Conservation (phyloP, 1,284 basidiomycete genomes). For the Pyrrhoderma noxium region DNA sequence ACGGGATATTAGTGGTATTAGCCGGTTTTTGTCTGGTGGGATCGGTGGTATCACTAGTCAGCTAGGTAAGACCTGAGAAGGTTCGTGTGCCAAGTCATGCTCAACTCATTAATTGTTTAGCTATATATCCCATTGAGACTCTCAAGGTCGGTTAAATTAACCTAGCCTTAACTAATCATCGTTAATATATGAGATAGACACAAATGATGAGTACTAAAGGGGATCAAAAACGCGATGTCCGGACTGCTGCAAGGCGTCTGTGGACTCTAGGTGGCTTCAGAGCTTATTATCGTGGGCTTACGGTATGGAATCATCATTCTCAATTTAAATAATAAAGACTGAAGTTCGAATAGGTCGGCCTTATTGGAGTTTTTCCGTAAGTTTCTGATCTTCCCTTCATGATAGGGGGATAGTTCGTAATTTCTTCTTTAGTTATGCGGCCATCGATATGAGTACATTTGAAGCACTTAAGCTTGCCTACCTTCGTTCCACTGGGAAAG, state of each 20-base stretch:
- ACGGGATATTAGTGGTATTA: slow-evolving; percentile 84
- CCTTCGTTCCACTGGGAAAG: slow-evolving; percentile 68
- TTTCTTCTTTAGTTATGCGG: slow-evolving; percentile 53
- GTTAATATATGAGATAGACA: slow-evolving; percentile 42
- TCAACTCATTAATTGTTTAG: slow-evolving; percentile 32
- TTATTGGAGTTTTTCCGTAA: slow-evolving; percentile 86
- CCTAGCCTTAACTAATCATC: slow-evolving; percentile 1
- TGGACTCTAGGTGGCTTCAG: slow-evolving; percentile 80
- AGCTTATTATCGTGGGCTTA: slow-evolving; percentile 88
- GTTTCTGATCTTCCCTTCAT: slow-evolving; percentile 26
- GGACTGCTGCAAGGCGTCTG: slow-evolving; percentile 52
- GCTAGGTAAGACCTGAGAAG: slow-evolving; percentile 49
- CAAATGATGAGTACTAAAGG: slow-evolving; percentile 88
- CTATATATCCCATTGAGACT: slow-evolving; percentile 86
- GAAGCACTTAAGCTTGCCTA: slow-evolving; percentile 87
- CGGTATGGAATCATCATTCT: slow-evolving; percentile 44
- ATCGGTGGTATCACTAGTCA: slow-evolving; percentile 94
- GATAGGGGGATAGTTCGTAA: slow-evolving; percentile 6
- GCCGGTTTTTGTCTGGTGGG: slow-evolving; percentile 92
- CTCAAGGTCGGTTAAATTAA: slow-evolving; percentile 51
- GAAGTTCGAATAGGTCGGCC: slow-evolving; percentile 57
- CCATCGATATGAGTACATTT: slow-evolving; percentile 94
- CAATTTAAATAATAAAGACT: too few species aligned
- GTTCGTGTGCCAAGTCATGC: background rate
- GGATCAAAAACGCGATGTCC: slow-evolving; percentile 51